Evolutionary conservation across 2,329 filamentous ascomycete species (phyloP), one percentile per base, ranked within the genome.

Genomic region (Fusarium devonianum): DNA sequence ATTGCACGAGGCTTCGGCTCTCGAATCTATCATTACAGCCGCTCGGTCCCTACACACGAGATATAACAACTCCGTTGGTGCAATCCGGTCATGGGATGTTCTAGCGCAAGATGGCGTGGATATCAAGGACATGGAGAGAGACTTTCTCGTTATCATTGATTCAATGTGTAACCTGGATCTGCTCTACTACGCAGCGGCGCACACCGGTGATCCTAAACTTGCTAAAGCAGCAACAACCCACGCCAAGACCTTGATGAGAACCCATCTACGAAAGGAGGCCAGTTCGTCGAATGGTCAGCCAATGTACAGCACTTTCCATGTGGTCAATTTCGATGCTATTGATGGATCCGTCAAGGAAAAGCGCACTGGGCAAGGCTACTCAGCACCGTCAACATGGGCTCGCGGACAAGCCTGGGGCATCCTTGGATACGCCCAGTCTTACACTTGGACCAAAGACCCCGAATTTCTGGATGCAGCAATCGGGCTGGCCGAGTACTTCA

Each of bases 331-430:
- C 23, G 65, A 77, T 11, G 74, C 78, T 0, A 50, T 47, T 0
- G 75, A 69, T 0, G 78, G 79, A 0, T 56, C 51, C 0, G 58
- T 80, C 6, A 78, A 77, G 53, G 68, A 73, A 14, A 71, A 71
- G 21, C 70, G 75, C 41, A 82, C 79, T 0, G 78, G 75, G 0
- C 79, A 82, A 49, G 79, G 79, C 0, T 77, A 75, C 53, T 55
- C 64, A 0, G 73, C 75, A 23, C 62, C 68, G 13, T 80, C 77
- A 0, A 80, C 76, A 0, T 82, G 79, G 79, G 71, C 74, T 4
- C 72, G 79, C 10, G 79, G 79, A 2, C 79, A 82, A 44, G 78
- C 77, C 0, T 82, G 79, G 78, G 73, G 70, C 1, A 75, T 81
- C 12, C 65, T 79, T 12, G 78, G 78, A 0, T 81, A 78, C 38